These are phyloP conservation scores for Alternaria novae-zelandiae DNA, from an alignment of 2,329 filamentous ascomycete genomes.

Conservation along the genomic window DNA sequence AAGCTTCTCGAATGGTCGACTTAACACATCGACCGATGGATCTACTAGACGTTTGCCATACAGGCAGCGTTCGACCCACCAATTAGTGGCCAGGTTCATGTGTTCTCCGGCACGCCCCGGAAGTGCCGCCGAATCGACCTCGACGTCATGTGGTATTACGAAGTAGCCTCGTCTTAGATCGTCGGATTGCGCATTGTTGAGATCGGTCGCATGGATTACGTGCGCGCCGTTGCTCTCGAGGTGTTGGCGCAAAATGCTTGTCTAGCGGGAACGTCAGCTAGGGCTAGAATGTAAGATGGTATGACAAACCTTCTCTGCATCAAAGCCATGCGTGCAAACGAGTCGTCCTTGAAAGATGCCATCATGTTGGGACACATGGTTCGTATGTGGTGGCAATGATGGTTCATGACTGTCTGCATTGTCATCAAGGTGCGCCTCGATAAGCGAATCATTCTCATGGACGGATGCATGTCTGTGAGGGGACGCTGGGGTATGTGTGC, in stretches of 20 bases:
- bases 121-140: slow-evolving; percentile 42
- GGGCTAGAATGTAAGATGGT: slow-evolving; percentile 4
- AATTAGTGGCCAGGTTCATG: slow-evolving; percentile 72
- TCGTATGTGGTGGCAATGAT: slow-evolving; percentile 1
- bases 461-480: slow-evolving; percentile 2
- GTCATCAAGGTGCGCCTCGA: slow-evolving; percentile 24
- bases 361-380: slow-evolving; percentile 49
- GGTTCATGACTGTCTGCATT: slow-evolving; percentile 15
- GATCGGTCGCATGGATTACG: slow-evolving; percentile 33
- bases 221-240: slow-evolving; percentile 45
- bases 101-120: slow-evolving; percentile 43
- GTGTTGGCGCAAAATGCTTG: slow-evolving; percentile 41
- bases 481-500: slow-evolving; percentile 15
- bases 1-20: slow-evolving; percentile 75
- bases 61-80: slow-evolving; percentile 91
- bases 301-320: slow-evolving; percentile 47
- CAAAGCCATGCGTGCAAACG: slow-evolving; percentile 54
- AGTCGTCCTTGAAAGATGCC: slow-evolving; percentile 54
- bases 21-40: slow-evolving; percentile 73
- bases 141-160: slow-evolving; percentile 55
- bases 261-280: slow-evolving; percentile 37
- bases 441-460: slow-evolving; percentile 13
- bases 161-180: slow-evolving; percentile 45
- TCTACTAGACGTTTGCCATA: slow-evolving; percentile 75
- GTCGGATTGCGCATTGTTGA: slow-evolving; percentile 32